phyloP scores from a whole-genome alignment of 352 stramenopile genomes.

The Globisporangium nagaii region DNA sequence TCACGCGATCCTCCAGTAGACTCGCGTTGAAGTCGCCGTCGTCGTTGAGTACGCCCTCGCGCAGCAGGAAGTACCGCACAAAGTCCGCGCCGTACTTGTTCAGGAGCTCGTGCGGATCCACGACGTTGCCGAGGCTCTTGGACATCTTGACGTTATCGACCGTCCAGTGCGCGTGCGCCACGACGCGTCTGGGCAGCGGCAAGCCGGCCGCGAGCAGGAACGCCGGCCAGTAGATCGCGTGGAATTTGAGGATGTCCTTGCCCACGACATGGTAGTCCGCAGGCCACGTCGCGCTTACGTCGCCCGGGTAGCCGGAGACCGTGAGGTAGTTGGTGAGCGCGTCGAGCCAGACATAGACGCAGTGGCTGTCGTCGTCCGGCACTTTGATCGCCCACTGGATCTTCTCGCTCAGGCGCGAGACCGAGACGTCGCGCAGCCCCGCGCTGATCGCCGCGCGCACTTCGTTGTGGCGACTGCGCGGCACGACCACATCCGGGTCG shows the following conservation, averaged over 20 bases:
- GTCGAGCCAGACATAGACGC: conserved; percentile 99
- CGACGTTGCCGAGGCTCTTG: conserved; percentile 98
- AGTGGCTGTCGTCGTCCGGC: conserved; percentile 86
- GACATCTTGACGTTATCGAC: conserved; percentile 99
- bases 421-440: conserved; percentile 94
- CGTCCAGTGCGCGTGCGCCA: conserved; percentile 98
- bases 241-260: conserved; percentile 99
- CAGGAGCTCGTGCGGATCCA: conserved; percentile 93
- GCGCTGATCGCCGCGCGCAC: conserved; percentile 80
- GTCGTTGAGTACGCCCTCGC: conserved; percentile 92
- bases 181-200: conserved; percentile 90
- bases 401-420: conserved; percentile 93
- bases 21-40: conserved; percentile 89
- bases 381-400: conserved; percentile 97
- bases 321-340: conserved; percentile 99
- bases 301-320: conserved; percentile 88
- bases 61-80: conserved; percentile 91
- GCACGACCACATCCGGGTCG: conserved; percentile 89
- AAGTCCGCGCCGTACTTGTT: conserved; percentile 91
- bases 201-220: conserved; percentile 93
- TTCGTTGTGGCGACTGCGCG: conserved; percentile 91
- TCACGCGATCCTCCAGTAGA: conserved; percentile 93
- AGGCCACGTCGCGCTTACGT: conserved; percentile 45
- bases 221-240: conserved; percentile 98
- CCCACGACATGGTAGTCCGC: conserved; percentile 92